Conservation (phyloP, 2,329 filamentous ascomycete species). For the Cryphonectria parasitica region DNA sequence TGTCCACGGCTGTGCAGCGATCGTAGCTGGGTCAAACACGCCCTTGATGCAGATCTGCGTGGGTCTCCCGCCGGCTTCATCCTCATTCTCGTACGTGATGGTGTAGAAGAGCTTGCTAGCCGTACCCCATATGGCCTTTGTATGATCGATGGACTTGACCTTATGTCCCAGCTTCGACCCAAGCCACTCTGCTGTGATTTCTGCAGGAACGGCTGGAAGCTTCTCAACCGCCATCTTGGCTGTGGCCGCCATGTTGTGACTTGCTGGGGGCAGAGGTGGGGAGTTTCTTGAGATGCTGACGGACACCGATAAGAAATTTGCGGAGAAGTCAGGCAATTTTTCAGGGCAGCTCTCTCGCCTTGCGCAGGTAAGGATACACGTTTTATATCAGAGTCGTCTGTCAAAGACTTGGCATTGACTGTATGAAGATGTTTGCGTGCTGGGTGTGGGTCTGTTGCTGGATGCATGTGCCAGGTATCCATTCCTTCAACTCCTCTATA, state of each 20-base stretch:
- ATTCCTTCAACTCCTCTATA: not conserved
- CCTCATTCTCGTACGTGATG: constrained; percentile 37
- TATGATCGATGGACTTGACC: constrained; percentile 34
- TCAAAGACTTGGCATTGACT: not conserved
- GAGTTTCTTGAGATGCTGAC: not conserved
- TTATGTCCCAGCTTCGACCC: constrained; percentile 35
- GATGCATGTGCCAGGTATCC: not conserved
- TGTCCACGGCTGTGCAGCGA: constrained; percentile 14
- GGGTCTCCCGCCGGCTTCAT: constrained; percentile 29
- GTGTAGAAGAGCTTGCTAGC: constrained; percentile 38
- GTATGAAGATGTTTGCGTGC: not conserved
- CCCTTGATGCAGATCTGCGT: constrained; percentile 21
- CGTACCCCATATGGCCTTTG: constrained; percentile 34
- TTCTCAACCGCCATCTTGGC: constrained; percentile 1
- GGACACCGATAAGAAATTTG: not conserved
- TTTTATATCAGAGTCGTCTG: not conserved
- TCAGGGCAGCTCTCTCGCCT: not conserved
- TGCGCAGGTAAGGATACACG: not conserved
- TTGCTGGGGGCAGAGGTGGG: not conserved
- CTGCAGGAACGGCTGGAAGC: constrained; percentile 34
- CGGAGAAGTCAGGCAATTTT: not conserved
- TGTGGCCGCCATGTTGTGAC: not conserved
- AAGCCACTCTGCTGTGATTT: constrained; percentile 37
- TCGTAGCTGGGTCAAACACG: constrained; percentile 15
- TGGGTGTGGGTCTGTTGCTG: not conserved